These are phyloP conservation scores for Lyophyllum atratum DNA, from an alignment of 768 basidiomycete species.

Conservation along the genomic window DNA sequence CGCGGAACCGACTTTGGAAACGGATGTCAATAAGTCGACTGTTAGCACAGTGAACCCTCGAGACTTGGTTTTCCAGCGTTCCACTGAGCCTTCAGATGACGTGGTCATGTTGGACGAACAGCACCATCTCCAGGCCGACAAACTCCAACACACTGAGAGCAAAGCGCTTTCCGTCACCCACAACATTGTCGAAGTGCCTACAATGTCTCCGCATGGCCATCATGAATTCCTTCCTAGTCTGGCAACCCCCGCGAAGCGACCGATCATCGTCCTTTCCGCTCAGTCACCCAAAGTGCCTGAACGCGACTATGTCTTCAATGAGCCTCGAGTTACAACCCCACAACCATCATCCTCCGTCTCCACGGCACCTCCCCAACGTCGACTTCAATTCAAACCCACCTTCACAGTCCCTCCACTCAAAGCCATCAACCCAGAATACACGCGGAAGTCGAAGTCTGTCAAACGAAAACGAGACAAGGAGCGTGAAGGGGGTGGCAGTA, in stretches of 20 bases:
- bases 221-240: neutral
- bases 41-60: neutral
- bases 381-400: conserved; percentile 41
- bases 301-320: conserved; percentile 12
- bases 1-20: neutral
- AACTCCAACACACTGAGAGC: neutral
- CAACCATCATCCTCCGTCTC: conserved; percentile 12
- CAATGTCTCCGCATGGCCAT: neutral
- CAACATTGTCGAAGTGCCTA: no score
- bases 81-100: neutral
- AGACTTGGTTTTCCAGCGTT: neutral
- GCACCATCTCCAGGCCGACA: neutral
- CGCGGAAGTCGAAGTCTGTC: conserved; percentile 36
- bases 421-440: conserved; percentile 54
- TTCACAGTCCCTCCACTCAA: conserved; percentile 61
- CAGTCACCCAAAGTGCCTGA: conserved; percentile 6
- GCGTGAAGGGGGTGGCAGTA: conserved; percentile 38
- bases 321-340: neutral
- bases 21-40: neutral
- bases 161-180: neutral
- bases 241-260: conserved; percentile 4
- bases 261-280: conserved; percentile 10
- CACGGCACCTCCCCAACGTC: conserved; percentile 25
- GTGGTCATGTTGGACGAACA: neutral
- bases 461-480: conserved; percentile 49